Conservation (phyloP, 164 flowering plant species). For the Magnolia sinica region DNA sequence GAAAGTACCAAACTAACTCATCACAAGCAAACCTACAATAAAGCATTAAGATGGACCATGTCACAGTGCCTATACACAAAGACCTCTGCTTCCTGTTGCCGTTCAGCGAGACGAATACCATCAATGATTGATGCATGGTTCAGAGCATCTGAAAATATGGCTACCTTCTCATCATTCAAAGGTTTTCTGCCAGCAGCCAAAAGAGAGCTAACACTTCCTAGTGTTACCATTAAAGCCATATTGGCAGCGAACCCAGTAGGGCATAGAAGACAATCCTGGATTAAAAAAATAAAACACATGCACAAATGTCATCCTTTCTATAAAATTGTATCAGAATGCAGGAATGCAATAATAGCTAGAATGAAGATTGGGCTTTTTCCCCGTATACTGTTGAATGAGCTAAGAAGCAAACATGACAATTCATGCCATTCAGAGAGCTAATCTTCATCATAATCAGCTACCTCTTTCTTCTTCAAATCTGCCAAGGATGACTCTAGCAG, state of each 20-base stretch:
- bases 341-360: background rate
- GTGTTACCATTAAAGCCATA: constrained; percentile 79
- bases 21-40: constrained; percentile 54
- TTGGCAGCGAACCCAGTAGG: constrained; percentile 97
- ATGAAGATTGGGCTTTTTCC: background rate
- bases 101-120: constrained; percentile 91
- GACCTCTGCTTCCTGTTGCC: constrained; percentile 45
- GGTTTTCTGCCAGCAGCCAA: constrained; percentile 43
- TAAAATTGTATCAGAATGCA: background rate
- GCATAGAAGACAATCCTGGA: constrained; percentile 95
- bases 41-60: constrained; percentile 64
- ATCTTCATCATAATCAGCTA: constrained; percentile 11
- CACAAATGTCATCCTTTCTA: background rate
- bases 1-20: background rate
- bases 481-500: constrained; percentile 74
- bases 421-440: background rate
- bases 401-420: background rate
- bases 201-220: constrained; percentile 72
- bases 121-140: constrained; percentile 96
- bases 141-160: constrained; percentile 87
- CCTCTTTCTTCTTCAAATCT: constrained; percentile 88
- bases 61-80: constrained; percentile 85
- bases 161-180: constrained; percentile 53
- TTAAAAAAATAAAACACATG: background rate
- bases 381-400: background rate